Evolutionary conservation across 176 grass and related monocot genomes (phyloP).

Genomic region (Rhynchospora tenuis): DNA sequence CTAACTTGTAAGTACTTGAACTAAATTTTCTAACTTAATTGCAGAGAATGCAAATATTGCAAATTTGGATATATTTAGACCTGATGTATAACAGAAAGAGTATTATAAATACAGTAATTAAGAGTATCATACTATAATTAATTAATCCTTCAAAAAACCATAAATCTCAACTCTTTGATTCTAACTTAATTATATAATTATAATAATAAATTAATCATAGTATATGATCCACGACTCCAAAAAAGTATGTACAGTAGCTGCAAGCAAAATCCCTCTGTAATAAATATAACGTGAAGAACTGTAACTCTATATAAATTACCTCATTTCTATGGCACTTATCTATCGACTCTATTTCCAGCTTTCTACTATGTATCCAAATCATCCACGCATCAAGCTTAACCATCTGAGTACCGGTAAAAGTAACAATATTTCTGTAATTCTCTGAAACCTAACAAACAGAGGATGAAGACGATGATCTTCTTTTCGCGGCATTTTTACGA

Average conservation of each 20-base stretch:
- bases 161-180: too few species aligned
- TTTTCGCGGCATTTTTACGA: constrained; percentile 25
- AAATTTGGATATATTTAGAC: background rate
- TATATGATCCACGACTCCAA: background rate
- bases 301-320: background rate
- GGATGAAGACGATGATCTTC: constrained; percentile 16
- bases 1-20: background rate
- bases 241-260: background rate
- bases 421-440: background rate
- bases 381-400: background rate
- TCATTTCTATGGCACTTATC: background rate
- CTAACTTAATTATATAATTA: too few species aligned
- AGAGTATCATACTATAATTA: too few species aligned
- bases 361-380: background rate
- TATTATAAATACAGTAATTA: too few species aligned
- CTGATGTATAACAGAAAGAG: background rate
- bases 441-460: background rate
- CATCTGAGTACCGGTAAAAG: background rate
- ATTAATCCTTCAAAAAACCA: too few species aligned
- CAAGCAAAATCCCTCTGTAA: constrained; percentile 3
- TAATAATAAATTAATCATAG: background rate
- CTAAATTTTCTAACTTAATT: background rate
- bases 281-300: background rate
- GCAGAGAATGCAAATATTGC: background rate
- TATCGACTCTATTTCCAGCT: background rate